These are phyloP conservation scores for Ophiocordyceps camponoti-saundersi DNA, from an alignment of 2,329 filamentous ascomycete genomes.

Conservation along the genomic window DNA sequence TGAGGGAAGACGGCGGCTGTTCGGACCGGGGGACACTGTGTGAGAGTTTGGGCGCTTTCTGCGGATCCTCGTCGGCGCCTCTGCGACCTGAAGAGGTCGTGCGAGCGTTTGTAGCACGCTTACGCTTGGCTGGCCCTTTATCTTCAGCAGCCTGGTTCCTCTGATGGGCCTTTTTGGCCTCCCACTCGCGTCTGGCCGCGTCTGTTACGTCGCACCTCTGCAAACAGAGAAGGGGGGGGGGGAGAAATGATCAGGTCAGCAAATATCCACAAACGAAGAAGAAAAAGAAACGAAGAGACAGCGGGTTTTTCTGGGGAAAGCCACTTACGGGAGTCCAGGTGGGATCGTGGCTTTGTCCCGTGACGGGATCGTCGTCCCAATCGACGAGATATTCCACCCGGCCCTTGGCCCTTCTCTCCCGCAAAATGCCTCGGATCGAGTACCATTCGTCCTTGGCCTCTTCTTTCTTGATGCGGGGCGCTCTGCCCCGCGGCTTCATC, in stretches of 20 bases:
- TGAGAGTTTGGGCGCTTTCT: slow-evolving; percentile 8
- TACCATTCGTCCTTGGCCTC: slow-evolving; percentile 14
- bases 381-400: slow-evolving; percentile 18
- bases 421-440: slow-evolving; percentile 16
- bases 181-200: slow-evolving; percentile 17
- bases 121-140: background rate
- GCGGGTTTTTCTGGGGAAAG: background rate
- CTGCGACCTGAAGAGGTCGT: background rate
- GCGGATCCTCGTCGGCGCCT: slow-evolving; percentile 3
- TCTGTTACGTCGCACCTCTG: slow-evolving; percentile 15
- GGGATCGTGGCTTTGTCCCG: slow-evolving; percentile 14
- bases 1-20: slow-evolving; percentile 13
- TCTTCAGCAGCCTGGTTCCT: slow-evolving; percentile 1
- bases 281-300: background rate
- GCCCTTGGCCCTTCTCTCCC: slow-evolving; percentile 12
- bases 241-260: background rate
- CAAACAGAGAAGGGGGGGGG: slow-evolving; percentile 3
- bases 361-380: slow-evolving; percentile 17
- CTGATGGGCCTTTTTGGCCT: slow-evolving; percentile 6
- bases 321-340: slow-evolving; percentile 13
- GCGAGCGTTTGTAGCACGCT: background rate
- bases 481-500: slow-evolving; percentile 14
- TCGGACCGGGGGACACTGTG: slow-evolving; percentile 10
- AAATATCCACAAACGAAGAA: background rate
- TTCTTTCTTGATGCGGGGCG: slow-evolving; percentile 4